Evolutionary conservation across 768 basidiomycete species (phyloP), one percentile per base, ranked within the genome.

Genomic region (Kwoniella bestiolae): DNA sequence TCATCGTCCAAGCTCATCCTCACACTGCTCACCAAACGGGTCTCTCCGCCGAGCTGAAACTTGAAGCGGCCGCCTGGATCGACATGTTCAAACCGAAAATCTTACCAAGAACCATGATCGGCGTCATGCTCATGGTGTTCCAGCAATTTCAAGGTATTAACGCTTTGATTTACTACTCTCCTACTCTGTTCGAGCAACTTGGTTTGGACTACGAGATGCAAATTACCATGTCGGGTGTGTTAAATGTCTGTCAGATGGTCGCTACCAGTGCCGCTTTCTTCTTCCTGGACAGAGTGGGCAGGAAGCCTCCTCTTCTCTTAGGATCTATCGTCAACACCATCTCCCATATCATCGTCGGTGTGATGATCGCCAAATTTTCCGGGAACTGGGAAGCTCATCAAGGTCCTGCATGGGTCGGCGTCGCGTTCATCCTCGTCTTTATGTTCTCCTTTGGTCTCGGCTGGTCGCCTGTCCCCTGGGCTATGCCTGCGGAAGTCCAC

Each of bases 401-500:
- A 7, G 8, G 21, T 18, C 32, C 3, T 3, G 62, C 52, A 16
- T 23, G 28, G 38, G 41, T 38, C 5, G 62, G 62, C 0, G 62
- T 56, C 7, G 32, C 52, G 3, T 44, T 63, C 21, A 41, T 63
- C 23, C 18, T 63, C 34, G n/a, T 55, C 12, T 63, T 55, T 38
- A 56, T 56, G 52, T 12, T 63, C 62, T 6, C 35, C 28, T 63
- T 6, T 18, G 62, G 62, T 16, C 3, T 63, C n/a, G 41, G 51
- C 28, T 63, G 62, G 62, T 12, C 53, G 81, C 64, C 38, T 0
- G 80, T 88, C 91, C 88, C 87, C 3, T 93, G 91, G 91, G 87
- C 92, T 1, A 85, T 93, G 7, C 90, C 91, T 0, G 88, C 86
- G 68, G 91, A 94, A 80, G 87, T 94, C 1, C 92, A 92, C 74